Evolutionary conservation across 352 stramenopile genomes (phyloP), one percentile per base, ranked within the genome.

Genomic region (Lagenidium giganteum): DNA sequence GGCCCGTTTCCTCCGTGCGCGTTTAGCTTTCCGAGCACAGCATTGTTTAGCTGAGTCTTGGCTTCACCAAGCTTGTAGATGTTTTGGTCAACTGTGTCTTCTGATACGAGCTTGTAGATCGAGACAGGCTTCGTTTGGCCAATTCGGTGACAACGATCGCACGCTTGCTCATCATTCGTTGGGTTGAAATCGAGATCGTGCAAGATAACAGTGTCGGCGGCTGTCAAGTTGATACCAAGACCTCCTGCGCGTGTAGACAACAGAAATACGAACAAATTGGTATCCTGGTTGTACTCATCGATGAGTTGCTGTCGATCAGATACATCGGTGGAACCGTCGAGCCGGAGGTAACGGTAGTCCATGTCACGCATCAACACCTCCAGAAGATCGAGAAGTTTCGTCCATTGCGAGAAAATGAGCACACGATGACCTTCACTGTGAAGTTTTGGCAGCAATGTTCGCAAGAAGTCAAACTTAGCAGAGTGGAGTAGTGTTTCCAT

Each of bases 351-450:
- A 5, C 72, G 74, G 32, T 83, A 87, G 8, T 83, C 48, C 64
- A 89, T 72, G 49, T 88, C 61, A 4, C 62, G 33, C 73, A 93
- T 92, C 20, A 91, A 56, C 31, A 95, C 69, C 47, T 95, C 83
- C 20, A 98, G 60, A n/a, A 98, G 64, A 63, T 98, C 93, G 18
- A 98, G 54, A 25, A 97, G 70, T 33, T 87, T 96, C 20, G 92
- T 98, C 95, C 94, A 98, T 54, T 98, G 93, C 6, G 92, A 98
- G 58, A 99, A 99, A 26, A 98, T 95, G 11, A 99, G 63, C 14
- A 99, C 86, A 25, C 94, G 80, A 53, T 98, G 95, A 2, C 91
- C 93, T 13, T 97, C 69, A 11, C 44, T 30, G 18, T 67, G 53
- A 24, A 98, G 72, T 13, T 91, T 71, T 0, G 95, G 95, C 3